Evolutionary conservation across 169 alveolate genomes (phyloP).

Genomic region (Cardiosporidium cionae): DNA sequence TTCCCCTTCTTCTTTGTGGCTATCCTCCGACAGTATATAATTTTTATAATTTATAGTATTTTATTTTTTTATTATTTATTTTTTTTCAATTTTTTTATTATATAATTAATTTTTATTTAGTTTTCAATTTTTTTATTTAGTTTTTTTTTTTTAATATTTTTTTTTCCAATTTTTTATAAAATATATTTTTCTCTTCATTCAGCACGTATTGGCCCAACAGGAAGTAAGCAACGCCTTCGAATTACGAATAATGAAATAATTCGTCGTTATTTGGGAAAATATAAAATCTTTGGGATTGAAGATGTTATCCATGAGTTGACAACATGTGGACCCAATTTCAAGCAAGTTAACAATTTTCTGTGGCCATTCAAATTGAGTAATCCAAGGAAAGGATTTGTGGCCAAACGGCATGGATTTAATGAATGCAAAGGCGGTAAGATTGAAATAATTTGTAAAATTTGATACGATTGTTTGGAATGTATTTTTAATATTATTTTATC

Average conservation of each 20-base stretch:
- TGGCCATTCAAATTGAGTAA: constrained; percentile 98
- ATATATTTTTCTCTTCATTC: neutral
- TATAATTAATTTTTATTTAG: no score
- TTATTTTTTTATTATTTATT: no score
- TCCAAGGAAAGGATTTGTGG: constrained; percentile 95
- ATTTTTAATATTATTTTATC: constrained; percentile 17
- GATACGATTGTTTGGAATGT: constrained; percentile 71
- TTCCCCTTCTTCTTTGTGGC: no score
- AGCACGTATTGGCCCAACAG: constrained; percentile 62
- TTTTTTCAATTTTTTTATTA: no score
- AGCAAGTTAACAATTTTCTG: constrained; percentile 93
- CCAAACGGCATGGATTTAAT: constrained; percentile 92
- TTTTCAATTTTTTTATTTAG: no score
- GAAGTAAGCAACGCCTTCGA: constrained; percentile 82
- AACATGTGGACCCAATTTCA: constrained; percentile 98
- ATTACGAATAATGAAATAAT: constrained; percentile 75
- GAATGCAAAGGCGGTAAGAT: constrained; percentile 93
- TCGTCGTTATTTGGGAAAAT: constrained; percentile 68
- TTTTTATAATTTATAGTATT: no score
- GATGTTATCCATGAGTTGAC: constrained; percentile 95
- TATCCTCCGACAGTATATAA: no score
- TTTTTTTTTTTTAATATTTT: no score
- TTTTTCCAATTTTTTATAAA: no score
- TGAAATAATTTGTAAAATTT: constrained; percentile 48
- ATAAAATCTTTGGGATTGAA: constrained; percentile 79